Percentiles rank a stretch among this genome's conserved stretches.
Conservation (phyloP, 164 flowering plant genomes). For the Amborella trichopoda region DNA sequence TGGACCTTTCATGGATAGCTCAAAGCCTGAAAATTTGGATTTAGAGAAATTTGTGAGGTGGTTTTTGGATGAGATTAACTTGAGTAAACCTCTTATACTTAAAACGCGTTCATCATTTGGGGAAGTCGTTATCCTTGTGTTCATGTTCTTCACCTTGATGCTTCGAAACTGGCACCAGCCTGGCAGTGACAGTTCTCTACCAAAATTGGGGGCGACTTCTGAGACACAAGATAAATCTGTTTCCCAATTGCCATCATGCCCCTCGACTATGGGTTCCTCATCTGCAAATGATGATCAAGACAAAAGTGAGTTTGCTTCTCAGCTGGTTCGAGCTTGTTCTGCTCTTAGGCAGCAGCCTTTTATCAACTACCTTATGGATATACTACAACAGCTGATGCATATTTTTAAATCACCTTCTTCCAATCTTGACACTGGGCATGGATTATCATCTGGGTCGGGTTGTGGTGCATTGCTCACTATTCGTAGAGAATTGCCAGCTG, state of each 20-base stretch:
- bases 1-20: conserved; percentile 85
- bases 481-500: conserved; percentile 89
- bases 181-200: conserved; percentile 48
- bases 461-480: conserved; percentile 85
- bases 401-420: conserved; percentile 72
- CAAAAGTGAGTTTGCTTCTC: conserved; percentile 69
- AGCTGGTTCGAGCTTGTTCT: conserved; percentile 73
- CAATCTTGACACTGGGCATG: conserved; percentile 41
- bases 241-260: conserved; percentile 11
- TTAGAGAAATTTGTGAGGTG: conserved; percentile 75
- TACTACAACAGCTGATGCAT: conserved; percentile 75
- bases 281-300: conserved; percentile 47
- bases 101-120: conserved; percentile 80
- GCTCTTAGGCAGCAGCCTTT: conserved; percentile 83
- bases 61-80: conserved; percentile 85
- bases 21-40: conserved; percentile 60
- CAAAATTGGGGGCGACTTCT: conserved; percentile 37
- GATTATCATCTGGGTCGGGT: conserved; percentile 50
- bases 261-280: conserved; percentile 22
- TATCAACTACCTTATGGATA: conserved; percentile 83
- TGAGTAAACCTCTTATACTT: conserved; percentile 51
- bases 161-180: conserved; percentile 98
- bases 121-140: conserved; percentile 77
- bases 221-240: conserved; percentile 50
- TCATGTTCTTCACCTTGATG: conserved; percentile 98